Evolutionary conservation across 2,329 filamentous ascomycete genomes (phyloP).

Genomic region (Sporothrix mexicana): DNA sequence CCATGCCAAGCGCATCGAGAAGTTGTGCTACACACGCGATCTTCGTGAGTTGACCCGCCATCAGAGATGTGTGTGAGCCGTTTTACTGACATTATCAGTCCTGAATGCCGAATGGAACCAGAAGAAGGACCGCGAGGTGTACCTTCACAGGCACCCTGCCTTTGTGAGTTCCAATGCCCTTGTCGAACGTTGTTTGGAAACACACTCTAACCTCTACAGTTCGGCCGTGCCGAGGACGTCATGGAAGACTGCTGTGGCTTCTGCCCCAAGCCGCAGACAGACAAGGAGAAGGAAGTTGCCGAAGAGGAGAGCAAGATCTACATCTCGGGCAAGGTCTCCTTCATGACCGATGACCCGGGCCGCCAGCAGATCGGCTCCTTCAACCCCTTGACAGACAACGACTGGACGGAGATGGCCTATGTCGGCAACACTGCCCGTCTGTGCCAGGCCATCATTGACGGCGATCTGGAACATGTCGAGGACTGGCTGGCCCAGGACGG

Average conservation of each 20-base stretch:
- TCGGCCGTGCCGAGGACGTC: constrained; percentile 75
- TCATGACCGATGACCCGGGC: constrained; percentile 81
- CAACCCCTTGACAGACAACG: constrained; percentile 78
- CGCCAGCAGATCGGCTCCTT: constrained; percentile 74
- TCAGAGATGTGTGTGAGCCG: not conserved
- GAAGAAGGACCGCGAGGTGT: constrained; percentile 72
- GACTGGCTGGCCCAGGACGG: constrained; percentile 72
- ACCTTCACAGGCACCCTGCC: constrained; percentile 81
- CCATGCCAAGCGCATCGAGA: constrained; percentile 75
- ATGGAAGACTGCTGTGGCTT: constrained; percentile 81
- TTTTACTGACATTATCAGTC: constrained; percentile 47
- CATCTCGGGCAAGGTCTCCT: constrained; percentile 73
- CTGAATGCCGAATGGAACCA: constrained; percentile 90
- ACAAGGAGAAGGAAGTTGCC: constrained; percentile 73
- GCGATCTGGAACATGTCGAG: constrained; percentile 71
- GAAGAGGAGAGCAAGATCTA: constrained; percentile 77
- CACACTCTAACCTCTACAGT: constrained; percentile 44
- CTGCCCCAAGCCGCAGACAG: constrained; percentile 72
- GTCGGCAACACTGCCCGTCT: constrained; percentile 77
- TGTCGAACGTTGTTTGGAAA: not conserved
- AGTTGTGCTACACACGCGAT: constrained; percentile 80
- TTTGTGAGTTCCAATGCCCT: constrained; percentile 53
- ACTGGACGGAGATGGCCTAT: constrained; percentile 93
- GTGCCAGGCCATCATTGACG: constrained; percentile 80
- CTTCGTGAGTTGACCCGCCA: constrained; percentile 51